These are phyloP conservation scores for Cercospora sp. DNA, from an alignment of 2,329 filamentous ascomycete species.

Conservation along the genomic window DNA sequence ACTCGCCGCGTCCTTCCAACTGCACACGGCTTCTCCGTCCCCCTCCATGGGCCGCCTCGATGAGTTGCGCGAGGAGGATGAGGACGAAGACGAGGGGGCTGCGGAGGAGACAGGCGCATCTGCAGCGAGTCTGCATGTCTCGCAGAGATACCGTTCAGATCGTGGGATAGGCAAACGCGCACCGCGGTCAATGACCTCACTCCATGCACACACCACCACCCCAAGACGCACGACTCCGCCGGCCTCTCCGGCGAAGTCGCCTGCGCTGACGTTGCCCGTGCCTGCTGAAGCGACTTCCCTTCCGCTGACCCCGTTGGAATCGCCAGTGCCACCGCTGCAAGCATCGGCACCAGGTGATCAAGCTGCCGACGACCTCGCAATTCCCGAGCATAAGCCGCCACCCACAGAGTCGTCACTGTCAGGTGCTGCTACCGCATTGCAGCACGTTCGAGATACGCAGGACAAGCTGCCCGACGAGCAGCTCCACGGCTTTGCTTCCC, in stretches of 20 bases:
- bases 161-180: conserved; percentile 23
- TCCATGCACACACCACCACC: conserved; percentile 14
- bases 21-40: conserved; percentile 84
- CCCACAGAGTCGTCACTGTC: neutral
- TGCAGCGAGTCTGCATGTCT: conserved; percentile 23
- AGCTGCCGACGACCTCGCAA: neutral
- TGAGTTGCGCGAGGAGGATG: conserved; percentile 91
- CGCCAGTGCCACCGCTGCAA: conserved; percentile 16
- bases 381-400: neutral
- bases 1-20: conserved; percentile 81
- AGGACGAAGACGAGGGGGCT: conserved; percentile 68
- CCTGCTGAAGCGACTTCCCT: conserved; percentile 8
- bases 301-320: conserved; percentile 35
- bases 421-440: neutral
- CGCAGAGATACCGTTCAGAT: conserved; percentile 33
- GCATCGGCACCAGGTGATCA: neutral
- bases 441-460: neutral
- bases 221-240: neutral
- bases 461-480: neutral
- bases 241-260: neutral
- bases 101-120: conserved; percentile 15
- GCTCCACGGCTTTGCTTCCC: neutral
- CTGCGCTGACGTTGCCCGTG: neutral
- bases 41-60: conserved; percentile 81
- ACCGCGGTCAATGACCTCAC: conserved; percentile 24